phyloP scores from a whole-genome alignment of 768 basidiomycete genomes.

The Boletus rex-veris region DNA sequence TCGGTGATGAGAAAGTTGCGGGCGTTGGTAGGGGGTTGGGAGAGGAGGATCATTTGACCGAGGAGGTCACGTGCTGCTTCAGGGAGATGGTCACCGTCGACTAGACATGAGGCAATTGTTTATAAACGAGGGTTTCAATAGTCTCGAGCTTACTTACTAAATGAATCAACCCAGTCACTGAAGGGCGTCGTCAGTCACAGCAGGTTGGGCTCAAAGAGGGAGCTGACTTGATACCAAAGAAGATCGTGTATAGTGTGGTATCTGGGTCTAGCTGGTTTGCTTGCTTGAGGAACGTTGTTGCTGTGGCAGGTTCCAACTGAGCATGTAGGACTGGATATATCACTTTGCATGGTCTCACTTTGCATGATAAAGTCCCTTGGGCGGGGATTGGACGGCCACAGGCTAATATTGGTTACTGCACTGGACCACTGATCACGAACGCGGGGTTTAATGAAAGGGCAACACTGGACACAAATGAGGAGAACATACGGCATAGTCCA shows the following conservation, averaged over 20 bases:
- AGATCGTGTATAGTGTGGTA: constrained; percentile 48
- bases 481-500: constrained; percentile 48
- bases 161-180: constrained; percentile 45
- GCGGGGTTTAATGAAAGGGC: no score
- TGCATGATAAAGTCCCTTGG: constrained; percentile 44
- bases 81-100: constrained; percentile 45
- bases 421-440: constrained; percentile 29
- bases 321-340: background rate
- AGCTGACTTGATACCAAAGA: constrained; percentile 54
- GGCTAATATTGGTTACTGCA: constrained; percentile 43
- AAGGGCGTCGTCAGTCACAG: constrained; percentile 1
- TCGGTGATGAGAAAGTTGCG: constrained; percentile 49
- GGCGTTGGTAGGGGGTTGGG: constrained; percentile 48
- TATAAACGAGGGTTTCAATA: background rate
- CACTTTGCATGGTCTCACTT: constrained; percentile 27
- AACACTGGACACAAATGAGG: background rate
- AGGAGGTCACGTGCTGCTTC: constrained; percentile 44
- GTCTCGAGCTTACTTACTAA: constrained; percentile 27
- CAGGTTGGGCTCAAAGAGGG: background rate
- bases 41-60: constrained; percentile 43
- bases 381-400: constrained; percentile 51
- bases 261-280: constrained; percentile 41
- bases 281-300: constrained; percentile 43
- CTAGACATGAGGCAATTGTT: constrained; percentile 16
- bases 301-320: constrained; percentile 22